phyloP scores from a whole-genome alignment of 305 asterid genomes.

The Rubia peregrina region DNA sequence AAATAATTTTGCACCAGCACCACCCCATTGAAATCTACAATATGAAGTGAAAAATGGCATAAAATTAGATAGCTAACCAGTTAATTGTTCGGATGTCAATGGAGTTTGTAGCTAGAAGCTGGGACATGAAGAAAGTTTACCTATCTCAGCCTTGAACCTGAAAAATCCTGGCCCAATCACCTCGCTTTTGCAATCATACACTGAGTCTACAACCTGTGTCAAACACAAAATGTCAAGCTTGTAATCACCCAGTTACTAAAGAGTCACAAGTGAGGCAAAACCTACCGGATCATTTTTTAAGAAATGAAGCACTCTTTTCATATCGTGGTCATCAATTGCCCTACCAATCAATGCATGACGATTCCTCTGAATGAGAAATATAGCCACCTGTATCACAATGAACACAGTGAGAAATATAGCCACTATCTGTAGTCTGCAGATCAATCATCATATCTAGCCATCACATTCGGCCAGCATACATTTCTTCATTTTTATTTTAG shows the following conservation, averaged over 20 bases:
- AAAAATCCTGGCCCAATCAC: constrained; percentile 99
- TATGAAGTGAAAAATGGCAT: constrained; percentile 15
- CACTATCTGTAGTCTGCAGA: background rate
- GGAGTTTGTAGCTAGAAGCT: background rate
- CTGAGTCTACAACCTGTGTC: constrained; percentile 85
- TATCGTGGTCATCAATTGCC: constrained; percentile 89
- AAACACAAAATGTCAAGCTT: constrained; percentile 20
- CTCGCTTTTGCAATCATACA: constrained; percentile 98
- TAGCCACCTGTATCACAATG: constrained; percentile 66
- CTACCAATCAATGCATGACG: constrained; percentile 98
- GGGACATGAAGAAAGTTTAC: constrained; percentile 29
- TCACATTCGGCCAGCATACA: background rate
- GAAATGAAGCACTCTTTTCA: constrained; percentile 85
- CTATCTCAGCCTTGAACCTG: constrained; percentile 97
- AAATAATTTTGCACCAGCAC: constrained; percentile 88
- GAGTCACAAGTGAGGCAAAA: constrained; percentile 13
- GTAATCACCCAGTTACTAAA: constrained; percentile 10
- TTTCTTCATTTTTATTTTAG: background rate
- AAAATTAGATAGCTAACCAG: background rate
- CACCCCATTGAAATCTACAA: constrained; percentile 88
- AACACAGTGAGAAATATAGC: background rate
- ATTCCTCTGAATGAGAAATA: constrained; percentile 94
- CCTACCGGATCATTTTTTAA: constrained; percentile 83
- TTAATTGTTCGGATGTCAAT: background rate
- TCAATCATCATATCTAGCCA: background rate